Percentiles rank a stretch among this genome's conserved stretches.
Conservation (phyloP, 164 flowering plant genomes). For the Magnolia kwangsiensis region DNA sequence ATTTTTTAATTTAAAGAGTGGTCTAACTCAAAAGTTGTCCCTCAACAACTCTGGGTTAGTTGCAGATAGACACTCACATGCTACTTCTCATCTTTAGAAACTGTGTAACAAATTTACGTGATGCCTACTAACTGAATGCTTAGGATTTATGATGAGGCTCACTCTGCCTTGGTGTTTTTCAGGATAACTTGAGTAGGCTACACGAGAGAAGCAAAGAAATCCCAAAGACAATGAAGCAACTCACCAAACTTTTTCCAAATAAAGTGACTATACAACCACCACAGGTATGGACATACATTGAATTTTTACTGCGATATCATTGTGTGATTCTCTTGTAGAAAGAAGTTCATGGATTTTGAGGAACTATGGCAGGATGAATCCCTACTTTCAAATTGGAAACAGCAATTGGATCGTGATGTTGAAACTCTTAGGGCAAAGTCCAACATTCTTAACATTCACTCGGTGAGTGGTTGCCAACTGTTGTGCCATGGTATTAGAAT, state of each 20-base stretch:
- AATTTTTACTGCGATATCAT: not conserved
- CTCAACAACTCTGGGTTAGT: too few species aligned
- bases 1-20: too few species aligned
- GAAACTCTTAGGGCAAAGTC: conserved; percentile 67
- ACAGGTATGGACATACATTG: conserved; percentile 44
- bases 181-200: conserved; percentile 72
- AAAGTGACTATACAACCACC: conserved; percentile 81
- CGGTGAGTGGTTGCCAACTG: conserved; percentile 45
- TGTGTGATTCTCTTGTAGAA: not conserved
- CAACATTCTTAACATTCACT: conserved; percentile 56
- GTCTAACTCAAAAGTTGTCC: too few species aligned
- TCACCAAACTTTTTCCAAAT: conserved; percentile 79
- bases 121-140: too few species aligned
- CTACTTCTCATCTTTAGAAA: too few species aligned
- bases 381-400: conserved; percentile 73
- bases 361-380: conserved; percentile 58
- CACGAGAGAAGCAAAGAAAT: conserved; percentile 78
- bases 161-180: conserved; percentile 15
- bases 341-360: conserved; percentile 2
- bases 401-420: conserved; percentile 67
- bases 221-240: conserved; percentile 65
- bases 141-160: not conserved
- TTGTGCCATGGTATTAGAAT: not conserved
- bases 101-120: too few species aligned
- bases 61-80: too few species aligned